Evolutionary conservation across 1,139 yeast genomes (phyloP).

Genomic region (Groenewaldozyma auringiensis): DNA sequence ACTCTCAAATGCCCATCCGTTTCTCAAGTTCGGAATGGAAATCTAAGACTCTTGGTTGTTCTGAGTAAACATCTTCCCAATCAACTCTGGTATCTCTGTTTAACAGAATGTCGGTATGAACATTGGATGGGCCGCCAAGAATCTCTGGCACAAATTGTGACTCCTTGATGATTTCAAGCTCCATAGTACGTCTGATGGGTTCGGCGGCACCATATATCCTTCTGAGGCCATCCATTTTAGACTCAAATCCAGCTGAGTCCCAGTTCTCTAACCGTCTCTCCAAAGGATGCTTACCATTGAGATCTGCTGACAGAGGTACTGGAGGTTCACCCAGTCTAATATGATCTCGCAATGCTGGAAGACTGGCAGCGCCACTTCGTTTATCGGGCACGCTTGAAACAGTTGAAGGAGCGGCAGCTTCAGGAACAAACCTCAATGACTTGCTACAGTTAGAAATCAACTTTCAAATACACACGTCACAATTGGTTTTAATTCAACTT

Average conservation of each 20-base stretch:
- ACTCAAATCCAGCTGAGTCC: constrained; percentile 68
- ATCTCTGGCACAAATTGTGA: constrained; percentile 68
- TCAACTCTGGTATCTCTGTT: constrained; percentile 71
- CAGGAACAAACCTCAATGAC: constrained; percentile 26
- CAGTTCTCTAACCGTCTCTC: constrained; percentile 68
- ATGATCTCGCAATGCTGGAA: constrained; percentile 24
- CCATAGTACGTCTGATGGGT: constrained; percentile 87
- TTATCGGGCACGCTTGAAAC: constrained; percentile 19
- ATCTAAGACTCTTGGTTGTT: constrained; percentile 29
- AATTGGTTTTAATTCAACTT: background rate
- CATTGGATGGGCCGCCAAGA: constrained; percentile 44
- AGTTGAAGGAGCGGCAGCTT: constrained; percentile 15
- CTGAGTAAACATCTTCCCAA: constrained; percentile 87
- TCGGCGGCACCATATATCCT: constrained; percentile 89
- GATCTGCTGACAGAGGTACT: constrained; percentile 45
- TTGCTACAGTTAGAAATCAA: constrained; percentile 6
- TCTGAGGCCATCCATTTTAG: constrained; percentile 70
- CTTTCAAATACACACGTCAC: too few species aligned
- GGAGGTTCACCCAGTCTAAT: constrained; percentile 22
- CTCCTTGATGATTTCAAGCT: constrained; percentile 61
- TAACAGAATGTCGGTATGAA: constrained; percentile 71
- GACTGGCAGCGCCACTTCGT: constrained; percentile 25
- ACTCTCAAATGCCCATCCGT: constrained; percentile 46
- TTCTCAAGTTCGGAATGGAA: constrained; percentile 65
- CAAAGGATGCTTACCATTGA: constrained; percentile 83